Percentiles rank a stretch among this genome's conserved stretches.
phyloP scores from a whole-genome alignment of 768 basidiomycete species.

The Cystofilobasidium macerans region DNA sequence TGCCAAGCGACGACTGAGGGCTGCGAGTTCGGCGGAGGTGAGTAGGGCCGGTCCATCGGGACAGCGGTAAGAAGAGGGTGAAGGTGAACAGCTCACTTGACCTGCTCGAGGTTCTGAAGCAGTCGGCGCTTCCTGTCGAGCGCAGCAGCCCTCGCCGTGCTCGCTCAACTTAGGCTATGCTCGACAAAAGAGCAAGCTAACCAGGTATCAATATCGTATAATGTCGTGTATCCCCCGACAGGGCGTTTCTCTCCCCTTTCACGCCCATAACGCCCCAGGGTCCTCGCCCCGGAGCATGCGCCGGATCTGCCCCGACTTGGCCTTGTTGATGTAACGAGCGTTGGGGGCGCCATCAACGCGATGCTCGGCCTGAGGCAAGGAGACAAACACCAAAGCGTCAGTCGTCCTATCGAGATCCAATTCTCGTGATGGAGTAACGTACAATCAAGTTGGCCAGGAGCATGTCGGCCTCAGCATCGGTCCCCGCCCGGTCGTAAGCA shows the following conservation, averaged over 20 bases:
- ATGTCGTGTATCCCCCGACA: too few relatives aligned
- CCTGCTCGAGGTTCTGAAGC: too few relatives aligned
- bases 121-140: too few relatives aligned
- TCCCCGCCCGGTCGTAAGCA: conserved; percentile 32
- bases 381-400: neutral
- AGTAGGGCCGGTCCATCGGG: neutral
- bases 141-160: too few relatives aligned
- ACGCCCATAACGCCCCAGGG: neutral
- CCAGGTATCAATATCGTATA: too few relatives aligned
- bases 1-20: conserved; percentile 20
- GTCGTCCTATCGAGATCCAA: neutral
- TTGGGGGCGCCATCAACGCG: neutral
- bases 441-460: conserved; percentile 35
- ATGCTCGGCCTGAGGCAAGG: neutral
- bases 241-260: too few relatives aligned
- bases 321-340: neutral
- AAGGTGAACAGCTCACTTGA: too few relatives aligned
- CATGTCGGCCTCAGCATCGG: conserved; percentile 16
- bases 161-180: too few relatives aligned
- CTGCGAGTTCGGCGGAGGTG: neutral
- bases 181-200: too few relatives aligned
- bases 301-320: conserved; percentile 1
- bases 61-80: too few relatives aligned
- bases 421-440: conserved; percentile 11
- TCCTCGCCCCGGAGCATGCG: neutral